These are phyloP conservation scores for Kodamaea plutei DNA, from an alignment of 1,139 yeast genomes.

Conservation along the genomic window DNA sequence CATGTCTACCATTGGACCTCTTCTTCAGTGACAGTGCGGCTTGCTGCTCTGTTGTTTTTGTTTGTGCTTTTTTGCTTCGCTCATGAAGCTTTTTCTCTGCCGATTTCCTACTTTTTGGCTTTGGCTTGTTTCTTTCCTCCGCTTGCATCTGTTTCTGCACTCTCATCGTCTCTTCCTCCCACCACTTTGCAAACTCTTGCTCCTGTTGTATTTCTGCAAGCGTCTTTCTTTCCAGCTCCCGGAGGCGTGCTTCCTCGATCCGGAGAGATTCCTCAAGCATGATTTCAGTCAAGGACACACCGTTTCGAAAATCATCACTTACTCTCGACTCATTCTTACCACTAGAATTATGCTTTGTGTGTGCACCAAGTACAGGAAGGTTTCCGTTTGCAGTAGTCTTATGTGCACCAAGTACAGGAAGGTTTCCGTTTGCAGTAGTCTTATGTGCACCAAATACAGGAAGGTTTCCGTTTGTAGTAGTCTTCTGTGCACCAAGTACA, in stretches of 20 bases:
- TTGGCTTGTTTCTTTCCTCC: constrained; percentile 1
- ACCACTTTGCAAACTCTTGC: constrained; percentile 78
- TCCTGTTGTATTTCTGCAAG: constrained; percentile 72
- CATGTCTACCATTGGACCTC: no score
- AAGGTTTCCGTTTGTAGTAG: not conserved
- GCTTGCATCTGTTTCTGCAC: constrained; percentile 49
- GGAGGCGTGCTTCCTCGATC: constrained; percentile 31
- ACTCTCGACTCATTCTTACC: not conserved
- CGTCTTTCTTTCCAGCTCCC: constrained; percentile 33
- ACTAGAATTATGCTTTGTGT: no score
- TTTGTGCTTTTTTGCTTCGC: no score
- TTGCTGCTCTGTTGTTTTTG: no score
- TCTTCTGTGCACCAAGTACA: not conserved
- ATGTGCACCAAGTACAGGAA: not conserved
- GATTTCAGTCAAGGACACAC: constrained; percentile 29
- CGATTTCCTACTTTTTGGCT: constrained; percentile 1
- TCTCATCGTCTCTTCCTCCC: constrained; percentile 65
- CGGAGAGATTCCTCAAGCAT: constrained; percentile 49
- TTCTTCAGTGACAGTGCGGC: no score
- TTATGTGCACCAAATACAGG: not conserved
- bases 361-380: not conserved
- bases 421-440: not conserved
- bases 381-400: not conserved
- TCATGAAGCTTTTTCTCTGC: no score
- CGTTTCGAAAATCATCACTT: not conserved